These are phyloP conservation scores for Aspergillus biplanus DNA, from an alignment of 495 filamentous ascomycete species.

Conservation along the genomic window DNA sequence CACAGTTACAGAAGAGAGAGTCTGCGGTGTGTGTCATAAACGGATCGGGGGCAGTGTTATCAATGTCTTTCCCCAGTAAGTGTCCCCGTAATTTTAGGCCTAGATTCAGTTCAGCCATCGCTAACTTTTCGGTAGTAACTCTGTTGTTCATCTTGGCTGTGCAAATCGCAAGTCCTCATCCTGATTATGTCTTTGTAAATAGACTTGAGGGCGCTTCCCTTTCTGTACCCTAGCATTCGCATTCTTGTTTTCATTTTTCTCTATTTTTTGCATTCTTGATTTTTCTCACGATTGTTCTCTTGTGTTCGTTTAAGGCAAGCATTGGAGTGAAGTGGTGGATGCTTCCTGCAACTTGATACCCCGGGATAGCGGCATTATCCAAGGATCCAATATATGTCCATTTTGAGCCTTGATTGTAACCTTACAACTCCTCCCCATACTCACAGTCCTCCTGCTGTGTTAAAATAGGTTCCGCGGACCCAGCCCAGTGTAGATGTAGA, in stretches of 20 bases:
- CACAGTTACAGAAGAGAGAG: constrained; percentile 79
- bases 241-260: constrained; percentile 17
- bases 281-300: constrained; percentile 14
- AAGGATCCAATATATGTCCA: constrained; percentile 18
- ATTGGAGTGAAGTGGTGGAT: constrained; percentile 28
- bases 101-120: constrained; percentile 7
- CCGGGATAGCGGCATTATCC: constrained; percentile 35
- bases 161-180: constrained; percentile 48
- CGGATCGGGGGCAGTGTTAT: constrained; percentile 88
- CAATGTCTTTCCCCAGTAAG: constrained; percentile 69
- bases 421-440: neutral
- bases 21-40: constrained; percentile 92
- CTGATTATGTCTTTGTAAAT: constrained; percentile 26
- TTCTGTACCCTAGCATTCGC: constrained; percentile 19
- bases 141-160: constrained; percentile 86
- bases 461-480: neutral
- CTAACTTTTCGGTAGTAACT: constrained; percentile 48
- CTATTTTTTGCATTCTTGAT: constrained; percentile 18
- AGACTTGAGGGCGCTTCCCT: constrained; percentile 15
- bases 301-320: constrained; percentile 12
- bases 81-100: constrained; percentile 22
- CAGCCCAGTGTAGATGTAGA: neutral
- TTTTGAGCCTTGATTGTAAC: constrained; percentile 2
- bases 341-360: constrained; percentile 45
- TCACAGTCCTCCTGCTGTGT: neutral